Conservation (phyloP, 768 basidiomycete species). For the Calocybe cyanea region DNA sequence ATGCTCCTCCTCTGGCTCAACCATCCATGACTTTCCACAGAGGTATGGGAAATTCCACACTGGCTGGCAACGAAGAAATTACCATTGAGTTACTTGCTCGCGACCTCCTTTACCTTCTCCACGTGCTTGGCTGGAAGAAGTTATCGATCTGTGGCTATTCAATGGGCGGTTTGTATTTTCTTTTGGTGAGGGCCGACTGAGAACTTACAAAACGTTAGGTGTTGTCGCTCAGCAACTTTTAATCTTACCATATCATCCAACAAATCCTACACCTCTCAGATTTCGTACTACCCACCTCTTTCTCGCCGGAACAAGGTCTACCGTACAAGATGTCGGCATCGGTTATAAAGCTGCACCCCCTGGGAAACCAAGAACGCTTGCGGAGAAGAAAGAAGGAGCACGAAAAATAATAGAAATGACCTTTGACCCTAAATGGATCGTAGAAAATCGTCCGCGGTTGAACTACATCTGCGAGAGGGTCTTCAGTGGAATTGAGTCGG, state of each 20-base stretch:
- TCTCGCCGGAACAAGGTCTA: constrained; percentile 32
- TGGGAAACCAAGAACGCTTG: constrained; percentile 20
- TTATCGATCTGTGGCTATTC: constrained; percentile 46
- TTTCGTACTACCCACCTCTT: constrained; percentile 40
- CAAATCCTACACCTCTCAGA: constrained; percentile 29
- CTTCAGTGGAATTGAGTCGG: constrained; percentile 16
- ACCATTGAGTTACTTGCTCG: constrained; percentile 43
- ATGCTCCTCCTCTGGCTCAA: not conserved
- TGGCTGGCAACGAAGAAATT: constrained; percentile 32
- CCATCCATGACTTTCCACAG: constrained; percentile 16
- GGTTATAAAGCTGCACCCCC: constrained; percentile 19
- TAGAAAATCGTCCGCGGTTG: constrained; percentile 20
- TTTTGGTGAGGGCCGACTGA: not conserved
- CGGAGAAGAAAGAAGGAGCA: constrained; percentile 22
- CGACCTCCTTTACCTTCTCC: constrained; percentile 38
- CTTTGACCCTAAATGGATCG: constrained; percentile 26
- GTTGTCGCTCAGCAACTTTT: constrained; percentile 41
- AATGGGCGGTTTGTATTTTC: constrained; percentile 42
- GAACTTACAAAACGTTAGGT: constrained; percentile 22
- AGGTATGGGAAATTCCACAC: constrained; percentile 43
- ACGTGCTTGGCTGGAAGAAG: constrained; percentile 35
- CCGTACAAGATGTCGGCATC: constrained; percentile 21
- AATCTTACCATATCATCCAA: constrained; percentile 35
- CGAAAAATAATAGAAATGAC: constrained; percentile 20
- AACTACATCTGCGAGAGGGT: constrained; percentile 19